Conservation (phyloP, 495 filamentous ascomycete genomes). For the Pseudomonodictys pantanalensis region DNA sequence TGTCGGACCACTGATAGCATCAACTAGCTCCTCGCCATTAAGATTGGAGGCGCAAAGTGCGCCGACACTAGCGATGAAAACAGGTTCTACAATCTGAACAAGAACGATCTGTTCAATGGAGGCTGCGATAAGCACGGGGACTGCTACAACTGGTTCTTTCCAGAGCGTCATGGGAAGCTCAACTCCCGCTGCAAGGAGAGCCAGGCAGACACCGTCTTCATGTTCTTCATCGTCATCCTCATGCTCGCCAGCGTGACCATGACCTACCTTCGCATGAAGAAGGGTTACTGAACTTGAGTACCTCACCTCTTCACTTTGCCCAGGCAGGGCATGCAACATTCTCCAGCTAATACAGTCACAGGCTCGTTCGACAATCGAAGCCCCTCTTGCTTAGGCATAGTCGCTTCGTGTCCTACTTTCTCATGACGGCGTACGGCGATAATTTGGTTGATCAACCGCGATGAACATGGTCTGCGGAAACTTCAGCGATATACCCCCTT, state of each 20-base stretch:
- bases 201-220: conserved; percentile 20
- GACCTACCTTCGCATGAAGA: conserved; percentile 9
- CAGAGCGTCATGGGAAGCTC: neutral
- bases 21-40: conserved; percentile 47
- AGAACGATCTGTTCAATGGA: conserved; percentile 16
- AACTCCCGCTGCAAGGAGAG: conserved; percentile 9
- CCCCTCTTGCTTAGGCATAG: too few relatives aligned
- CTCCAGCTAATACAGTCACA: too few relatives aligned
- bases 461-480: too few relatives aligned
- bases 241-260: neutral
- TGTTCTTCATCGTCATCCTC: conserved; percentile 15
- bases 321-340: neutral
- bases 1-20: neutral
- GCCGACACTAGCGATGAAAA: conserved; percentile 8
- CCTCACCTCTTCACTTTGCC: neutral
- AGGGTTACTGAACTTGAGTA: neutral
- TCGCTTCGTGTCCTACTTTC: too few relatives aligned
- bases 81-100: neutral
- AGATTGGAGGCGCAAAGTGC: conserved; percentile 44
- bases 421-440: too few relatives aligned
- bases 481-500: too few relatives aligned
- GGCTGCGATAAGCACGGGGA: neutral
- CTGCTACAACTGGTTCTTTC: neutral
- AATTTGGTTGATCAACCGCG: too few relatives aligned
- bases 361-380: too few relatives aligned